Evolutionary conservation across 176 grass and related monocot genomes (phyloP).

Genomic region (Cenchrus purpureus): DNA sequence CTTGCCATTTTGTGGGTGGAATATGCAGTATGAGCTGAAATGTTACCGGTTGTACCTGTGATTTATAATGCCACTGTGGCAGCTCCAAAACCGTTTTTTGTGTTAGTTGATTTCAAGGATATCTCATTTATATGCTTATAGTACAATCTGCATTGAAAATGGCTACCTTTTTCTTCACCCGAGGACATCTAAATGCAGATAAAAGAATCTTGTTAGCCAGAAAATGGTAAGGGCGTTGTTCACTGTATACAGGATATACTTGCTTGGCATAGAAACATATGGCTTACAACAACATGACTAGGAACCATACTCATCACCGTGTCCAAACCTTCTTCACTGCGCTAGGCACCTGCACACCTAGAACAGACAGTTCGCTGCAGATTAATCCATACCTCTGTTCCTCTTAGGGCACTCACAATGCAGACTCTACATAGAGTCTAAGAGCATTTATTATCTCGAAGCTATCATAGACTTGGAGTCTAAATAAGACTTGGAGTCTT

Average conservation of each 20-base stretch:
- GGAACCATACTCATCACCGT: conserved; percentile 24
- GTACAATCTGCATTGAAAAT: not conserved
- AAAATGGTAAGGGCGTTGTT: not conserved
- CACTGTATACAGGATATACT: not conserved
- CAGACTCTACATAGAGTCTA: no score
- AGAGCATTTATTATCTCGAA: no score
- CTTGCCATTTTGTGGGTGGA: not conserved
- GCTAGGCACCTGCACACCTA: not conserved
- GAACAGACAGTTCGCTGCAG: not conserved
- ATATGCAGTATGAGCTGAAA: not conserved
- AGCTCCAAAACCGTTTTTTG: not conserved
- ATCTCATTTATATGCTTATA: not conserved
- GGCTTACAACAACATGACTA: not conserved
- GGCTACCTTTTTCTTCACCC: not conserved
- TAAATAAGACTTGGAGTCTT: no score
- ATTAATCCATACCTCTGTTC: conserved; percentile 14
- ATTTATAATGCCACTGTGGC: not conserved
- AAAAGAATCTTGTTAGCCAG: not conserved
- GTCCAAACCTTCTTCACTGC: conserved; percentile 14
- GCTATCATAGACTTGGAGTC: no score
- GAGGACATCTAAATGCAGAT: conserved; percentile 5
- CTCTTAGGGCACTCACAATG: not conserved
- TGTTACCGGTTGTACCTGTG: not conserved
- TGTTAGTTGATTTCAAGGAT: not conserved
- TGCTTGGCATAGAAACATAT: not conserved